Evolutionary conservation across 2,329 filamentous ascomycete genomes (phyloP).

Genomic region (Alternaria burnsii): DNA sequence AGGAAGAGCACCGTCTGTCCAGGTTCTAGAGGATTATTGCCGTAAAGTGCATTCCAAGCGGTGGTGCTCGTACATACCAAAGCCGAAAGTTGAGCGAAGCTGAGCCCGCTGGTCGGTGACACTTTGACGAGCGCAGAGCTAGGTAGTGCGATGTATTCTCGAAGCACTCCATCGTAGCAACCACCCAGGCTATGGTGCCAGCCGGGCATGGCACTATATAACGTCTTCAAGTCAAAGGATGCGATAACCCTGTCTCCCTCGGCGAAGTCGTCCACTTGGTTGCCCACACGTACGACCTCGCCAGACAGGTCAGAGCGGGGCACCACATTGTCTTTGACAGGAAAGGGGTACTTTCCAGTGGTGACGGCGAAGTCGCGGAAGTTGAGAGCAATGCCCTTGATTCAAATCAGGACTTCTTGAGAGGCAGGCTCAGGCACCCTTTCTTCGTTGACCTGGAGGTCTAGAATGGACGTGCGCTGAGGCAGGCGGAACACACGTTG

Average conservation of each 20-base stretch:
- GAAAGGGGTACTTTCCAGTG: conserved; percentile 18
- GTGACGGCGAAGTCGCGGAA: conserved; percentile 24
- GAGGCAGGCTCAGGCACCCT: neutral
- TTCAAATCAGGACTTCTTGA: conserved; percentile 23
- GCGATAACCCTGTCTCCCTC: conserved; percentile 27
- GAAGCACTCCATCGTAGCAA: conserved; percentile 20
- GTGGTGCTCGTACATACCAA: conserved; percentile 26
- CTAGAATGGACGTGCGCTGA: conserved; percentile 9
- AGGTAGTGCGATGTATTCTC: conserved; percentile 18
- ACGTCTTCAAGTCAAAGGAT: conserved; percentile 8
- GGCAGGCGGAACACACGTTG: conserved; percentile 18
- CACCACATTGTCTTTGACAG: conserved; percentile 17
- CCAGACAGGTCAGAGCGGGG: conserved; percentile 24
- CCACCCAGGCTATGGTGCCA: conserved; percentile 4
- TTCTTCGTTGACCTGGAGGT: conserved; percentile 5
- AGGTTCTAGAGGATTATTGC: conserved; percentile 16
- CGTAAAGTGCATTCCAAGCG: conserved; percentile 28
- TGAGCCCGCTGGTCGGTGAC: conserved; percentile 5
- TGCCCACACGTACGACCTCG: conserved; percentile 16
- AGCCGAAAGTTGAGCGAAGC: conserved; percentile 13
- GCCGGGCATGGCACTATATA: conserved; percentile 11
- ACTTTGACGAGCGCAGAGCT: conserved; percentile 18
- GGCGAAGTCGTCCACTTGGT: conserved; percentile 13
- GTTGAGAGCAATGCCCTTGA: conserved; percentile 26
- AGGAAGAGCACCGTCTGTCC: conserved; percentile 23